phyloP scores from a whole-genome alignment of 176 grass and related monocot genomes.

The Avena sativa region DNA sequence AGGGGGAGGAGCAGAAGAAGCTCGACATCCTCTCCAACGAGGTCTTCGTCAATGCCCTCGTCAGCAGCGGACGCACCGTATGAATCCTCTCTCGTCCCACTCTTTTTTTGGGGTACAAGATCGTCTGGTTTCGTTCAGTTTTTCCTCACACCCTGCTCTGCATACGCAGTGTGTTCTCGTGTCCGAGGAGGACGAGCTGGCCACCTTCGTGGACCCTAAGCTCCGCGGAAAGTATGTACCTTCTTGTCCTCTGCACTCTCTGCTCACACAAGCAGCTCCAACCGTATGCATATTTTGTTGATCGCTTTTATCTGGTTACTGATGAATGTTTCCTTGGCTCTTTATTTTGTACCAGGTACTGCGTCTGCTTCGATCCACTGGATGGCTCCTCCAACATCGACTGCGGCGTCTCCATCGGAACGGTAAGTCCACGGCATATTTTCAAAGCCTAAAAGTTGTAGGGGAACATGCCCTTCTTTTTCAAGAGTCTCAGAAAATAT shows the following conservation, averaged over 20 bases:
- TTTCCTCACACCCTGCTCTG: background rate
- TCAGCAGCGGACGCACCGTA: constrained; percentile 96
- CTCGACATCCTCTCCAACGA: constrained; percentile 97
- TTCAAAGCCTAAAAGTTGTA: background rate
- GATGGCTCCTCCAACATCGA: constrained; percentile 99
- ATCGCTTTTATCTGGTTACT: background rate
- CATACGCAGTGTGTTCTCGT: constrained; percentile 78
- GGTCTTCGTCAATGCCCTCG: constrained; percentile 95
- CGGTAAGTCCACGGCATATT: constrained; percentile 53
- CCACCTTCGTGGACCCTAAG: constrained; percentile 85
- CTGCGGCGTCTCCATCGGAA: constrained; percentile 99
- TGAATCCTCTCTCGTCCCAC: background rate
- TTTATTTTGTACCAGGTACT: constrained; percentile 54
- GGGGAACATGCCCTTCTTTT: background rate
- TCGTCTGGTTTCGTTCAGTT: background rate
- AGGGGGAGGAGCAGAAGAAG: constrained; percentile 99
- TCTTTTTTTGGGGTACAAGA: background rate
- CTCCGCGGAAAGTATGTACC: constrained; percentile 78
- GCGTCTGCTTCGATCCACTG: constrained; percentile 95
- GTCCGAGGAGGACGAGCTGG: constrained; percentile 94
- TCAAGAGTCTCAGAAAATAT: background rate
- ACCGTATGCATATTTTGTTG: background rate
- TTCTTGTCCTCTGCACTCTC: background rate
- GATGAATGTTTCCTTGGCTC: background rate
- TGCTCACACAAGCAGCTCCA: background rate